These are phyloP conservation scores for Suillus americanus DNA, from an alignment of 768 basidiomycete genomes.

Conservation along the genomic window DNA sequence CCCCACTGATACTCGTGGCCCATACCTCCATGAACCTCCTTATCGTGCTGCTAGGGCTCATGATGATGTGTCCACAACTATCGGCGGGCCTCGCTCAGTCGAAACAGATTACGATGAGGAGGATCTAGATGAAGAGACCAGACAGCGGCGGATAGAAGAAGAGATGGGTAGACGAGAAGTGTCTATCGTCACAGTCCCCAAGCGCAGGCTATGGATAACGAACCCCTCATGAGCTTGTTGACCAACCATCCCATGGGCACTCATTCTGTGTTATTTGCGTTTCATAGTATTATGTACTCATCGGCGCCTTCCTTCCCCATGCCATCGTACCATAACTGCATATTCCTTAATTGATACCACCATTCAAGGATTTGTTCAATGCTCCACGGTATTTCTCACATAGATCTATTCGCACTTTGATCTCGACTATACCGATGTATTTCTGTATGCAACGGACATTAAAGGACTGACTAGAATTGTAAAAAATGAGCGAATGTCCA, in stretches of 20 bases:
- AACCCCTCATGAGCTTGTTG: slow-evolving; percentile 51
- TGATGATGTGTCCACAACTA: slow-evolving; percentile 41
- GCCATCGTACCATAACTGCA: slow-evolving; percentile 26
- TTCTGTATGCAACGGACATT: slow-evolving; percentile 35
- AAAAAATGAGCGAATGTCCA: slow-evolving; percentile 5
- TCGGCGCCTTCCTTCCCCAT: neutral
- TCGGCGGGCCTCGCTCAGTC: slow-evolving; percentile 46
- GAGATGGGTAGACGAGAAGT: slow-evolving; percentile 83
- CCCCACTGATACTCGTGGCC: slow-evolving; percentile 48
- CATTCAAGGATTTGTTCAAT: slow-evolving; percentile 34
- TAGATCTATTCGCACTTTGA: slow-evolving; percentile 36
- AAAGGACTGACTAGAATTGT: slow-evolving; percentile 33
- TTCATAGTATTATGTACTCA: neutral
- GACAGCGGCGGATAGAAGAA: slow-evolving; percentile 75
- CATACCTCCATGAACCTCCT: slow-evolving; percentile 68
- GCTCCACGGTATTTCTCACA: slow-evolving; percentile 34
- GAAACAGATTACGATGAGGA: slow-evolving; percentile 65
- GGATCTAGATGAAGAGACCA: slow-evolving; percentile 71
- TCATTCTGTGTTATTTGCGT: slow-evolving; percentile 4
- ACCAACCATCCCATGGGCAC: slow-evolving; percentile 2
- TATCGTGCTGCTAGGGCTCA: slow-evolving; percentile 44
- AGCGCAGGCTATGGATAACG: slow-evolving; percentile 69
- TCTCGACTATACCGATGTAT: slow-evolving; percentile 34
- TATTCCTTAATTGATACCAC: slow-evolving; percentile 23
- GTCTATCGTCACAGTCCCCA: slow-evolving; percentile 76